Evolutionary conservation across 306 rosid genomes (phyloP), one percentile per base, ranked within the genome.

Genomic region (Prunus kanzakura): DNA sequence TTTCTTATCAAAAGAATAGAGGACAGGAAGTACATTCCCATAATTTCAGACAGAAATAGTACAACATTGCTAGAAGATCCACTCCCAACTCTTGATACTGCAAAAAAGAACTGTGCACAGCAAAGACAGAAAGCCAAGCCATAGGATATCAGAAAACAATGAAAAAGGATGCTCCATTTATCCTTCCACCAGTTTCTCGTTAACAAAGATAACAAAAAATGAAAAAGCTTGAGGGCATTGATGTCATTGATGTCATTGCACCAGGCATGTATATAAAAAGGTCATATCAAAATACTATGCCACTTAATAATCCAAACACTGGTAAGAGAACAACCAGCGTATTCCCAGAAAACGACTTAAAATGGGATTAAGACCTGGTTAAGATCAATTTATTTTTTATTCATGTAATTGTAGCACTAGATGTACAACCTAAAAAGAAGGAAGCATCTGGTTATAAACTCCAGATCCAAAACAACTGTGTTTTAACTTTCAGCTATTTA

Each of bases 41-140:
- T 95, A 63, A 95, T 92, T 87, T 92, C 99, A 1, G 97, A 92
- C 65, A 95, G 88, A 84, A 95, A 92, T 75, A 95, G 91, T 65
- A 95, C 97, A 25, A 95, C 97, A 58, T 95, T 95, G 91, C 99
- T 95, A 50, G 99, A 95, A 75, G 99, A 95, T 84, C 99, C 97
- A 87, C 99, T 95, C 76, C 99, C 97, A 76, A 90, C 97, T 84
- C 99, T 87, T 75, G 97, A 95, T 78, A 95, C 97, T 70, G 99
- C 97, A 64, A 95, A 95, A 88, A 95, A 95, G 96, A 95, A 95
- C 99, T 95, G 83, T 73, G 71, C 1, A 30, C 70, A 83, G 67
- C 50, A 78, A 73, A 63, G 43, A 66, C 23, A 60, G 55, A 69
- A 72, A 45, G 23, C 72, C 32, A 82, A 67, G 79, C 82, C 67